Conservation (phyloP, 2,329 filamentous ascomycete genomes). For the Trichoderma hamatum region DNA sequence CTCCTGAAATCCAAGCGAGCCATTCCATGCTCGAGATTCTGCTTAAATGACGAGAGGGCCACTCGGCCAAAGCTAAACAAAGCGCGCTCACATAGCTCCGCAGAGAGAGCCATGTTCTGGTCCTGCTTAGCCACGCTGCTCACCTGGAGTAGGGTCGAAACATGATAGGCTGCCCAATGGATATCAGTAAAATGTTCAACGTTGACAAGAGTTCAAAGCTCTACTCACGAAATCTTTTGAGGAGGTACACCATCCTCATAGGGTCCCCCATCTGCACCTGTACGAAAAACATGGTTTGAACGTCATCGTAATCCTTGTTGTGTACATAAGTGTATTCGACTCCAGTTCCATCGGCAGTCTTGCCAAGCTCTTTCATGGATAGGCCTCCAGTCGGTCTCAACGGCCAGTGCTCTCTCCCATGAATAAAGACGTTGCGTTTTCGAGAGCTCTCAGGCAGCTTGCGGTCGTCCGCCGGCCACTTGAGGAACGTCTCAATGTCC, state of each 20-base stretch:
- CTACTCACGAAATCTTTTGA: constrained; percentile 50
- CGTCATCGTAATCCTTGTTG: constrained; percentile 69
- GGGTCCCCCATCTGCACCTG: constrained; percentile 85
- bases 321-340: constrained; percentile 77
- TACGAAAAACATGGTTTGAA: constrained; percentile 75
- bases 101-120: constrained; percentile 80
- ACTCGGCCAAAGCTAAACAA: constrained; percentile 93
- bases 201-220: not conserved
- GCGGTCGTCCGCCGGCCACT: constrained; percentile 57
- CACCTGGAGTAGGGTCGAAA: constrained; percentile 90
- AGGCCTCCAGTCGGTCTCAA: constrained; percentile 77
- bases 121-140: constrained; percentile 92
- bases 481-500: constrained; percentile 60
- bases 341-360: constrained; percentile 55
- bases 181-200: not conserved
- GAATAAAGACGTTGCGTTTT: constrained; percentile 80
- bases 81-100: constrained; percentile 86
- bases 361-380: constrained; percentile 68
- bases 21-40: constrained; percentile 73
- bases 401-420: constrained; percentile 87
- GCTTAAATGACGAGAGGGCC: constrained; percentile 78
- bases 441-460: constrained; percentile 72
- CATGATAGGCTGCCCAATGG: constrained; percentile 72
- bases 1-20: constrained; percentile 79
- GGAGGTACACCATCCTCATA: constrained; percentile 75